Evolutionary conservation across 176 grass and related monocot species (phyloP).

Genomic region (Cenchrus americanus): DNA sequence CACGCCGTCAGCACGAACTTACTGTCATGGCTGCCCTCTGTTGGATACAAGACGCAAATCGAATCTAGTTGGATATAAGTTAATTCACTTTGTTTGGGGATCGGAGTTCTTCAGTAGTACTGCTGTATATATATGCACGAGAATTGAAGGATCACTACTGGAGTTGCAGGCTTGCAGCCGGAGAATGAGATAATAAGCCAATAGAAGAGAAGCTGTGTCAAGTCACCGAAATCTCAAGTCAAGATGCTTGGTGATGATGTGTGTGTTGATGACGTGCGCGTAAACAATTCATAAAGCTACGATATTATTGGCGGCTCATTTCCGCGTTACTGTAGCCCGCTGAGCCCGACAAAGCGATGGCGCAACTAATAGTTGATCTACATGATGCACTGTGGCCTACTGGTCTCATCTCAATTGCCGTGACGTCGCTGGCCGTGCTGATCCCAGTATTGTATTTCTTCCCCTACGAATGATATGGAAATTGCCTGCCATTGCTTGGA

Average conservation of each 20-base stretch:
- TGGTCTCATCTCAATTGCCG: not conserved
- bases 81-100: not conserved
- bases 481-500: slow-evolving; percentile 8
- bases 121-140: not conserved
- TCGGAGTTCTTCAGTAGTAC: not conserved
- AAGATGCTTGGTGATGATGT: slow-evolving; percentile 17
- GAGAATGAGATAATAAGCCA: not conserved
- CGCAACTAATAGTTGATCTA: not conserved
- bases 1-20: not conserved
- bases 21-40: slow-evolving; percentile 47
- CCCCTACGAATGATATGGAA: slow-evolving; percentile 5
- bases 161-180: not conserved
- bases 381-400: no score
- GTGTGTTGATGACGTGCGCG: not conserved
- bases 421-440: not conserved
- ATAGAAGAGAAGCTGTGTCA: not conserved
- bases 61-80: not conserved
- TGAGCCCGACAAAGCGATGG: slow-evolving; percentile 6
- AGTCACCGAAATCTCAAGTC: slow-evolving; percentile 16
- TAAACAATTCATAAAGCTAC: not conserved
- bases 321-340: not conserved
- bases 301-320: slow-evolving; percentile 2
- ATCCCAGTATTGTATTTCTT: not conserved
- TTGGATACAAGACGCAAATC: not conserved
- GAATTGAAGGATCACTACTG: not conserved